Percentiles rank a stretch among this genome's conserved stretches.
Evolutionary conservation across 352 stramenopile genomes (phyloP).

Genomic region (Pythium chondricola): DNA sequence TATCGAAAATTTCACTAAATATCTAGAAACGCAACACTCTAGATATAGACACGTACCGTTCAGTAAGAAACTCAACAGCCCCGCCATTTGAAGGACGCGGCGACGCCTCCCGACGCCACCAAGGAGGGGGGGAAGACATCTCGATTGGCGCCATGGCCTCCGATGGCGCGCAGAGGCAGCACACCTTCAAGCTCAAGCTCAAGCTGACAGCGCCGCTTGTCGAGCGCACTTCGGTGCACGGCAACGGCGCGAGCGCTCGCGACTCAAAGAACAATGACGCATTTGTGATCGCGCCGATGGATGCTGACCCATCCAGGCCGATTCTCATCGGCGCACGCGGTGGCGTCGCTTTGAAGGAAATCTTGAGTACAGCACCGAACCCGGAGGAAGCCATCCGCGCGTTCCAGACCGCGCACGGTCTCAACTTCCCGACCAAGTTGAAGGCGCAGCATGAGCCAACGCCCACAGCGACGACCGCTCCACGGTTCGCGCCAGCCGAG

Average conservation of each 20-base stretch:
- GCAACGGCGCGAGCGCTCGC: slow-evolving; percentile 9
- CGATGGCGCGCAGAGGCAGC: slow-evolving; percentile 7
- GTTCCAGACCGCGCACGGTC: slow-evolving; percentile 63
- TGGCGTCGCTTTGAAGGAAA: slow-evolving; percentile 69
- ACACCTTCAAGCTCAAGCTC: slow-evolving; percentile 50
- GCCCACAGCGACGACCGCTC: slow-evolving; percentile 6
- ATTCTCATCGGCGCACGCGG: slow-evolving; percentile 66
- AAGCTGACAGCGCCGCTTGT: slow-evolving; percentile 35
- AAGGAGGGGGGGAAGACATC: too few relatives aligned
- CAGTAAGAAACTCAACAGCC: too few relatives aligned
- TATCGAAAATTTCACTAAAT: too few relatives aligned
- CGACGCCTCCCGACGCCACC: too few relatives aligned
- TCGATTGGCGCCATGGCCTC: slow-evolving; percentile 35
- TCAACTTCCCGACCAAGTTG: slow-evolving; percentile 37
- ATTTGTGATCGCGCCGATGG: slow-evolving; percentile 18
- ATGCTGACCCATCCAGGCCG: slow-evolving; percentile 23
- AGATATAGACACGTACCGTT: too few relatives aligned
- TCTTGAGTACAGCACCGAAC: slow-evolving; percentile 79
- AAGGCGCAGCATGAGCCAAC: neutral
- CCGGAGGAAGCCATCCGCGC: slow-evolving; percentile 76
- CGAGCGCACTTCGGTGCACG: slow-evolving; percentile 8
- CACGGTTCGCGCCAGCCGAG: slow-evolving; percentile 41
- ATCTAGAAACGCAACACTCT: too few relatives aligned
- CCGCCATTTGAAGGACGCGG: too few relatives aligned
- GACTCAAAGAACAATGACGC: too few relatives aligned